Percentiles rank a stretch among this genome's conserved stretches.
These are phyloP conservation scores for Carex littledalei DNA, from an alignment of 176 grass and related monocot species.

Conservation along the genomic window DNA sequence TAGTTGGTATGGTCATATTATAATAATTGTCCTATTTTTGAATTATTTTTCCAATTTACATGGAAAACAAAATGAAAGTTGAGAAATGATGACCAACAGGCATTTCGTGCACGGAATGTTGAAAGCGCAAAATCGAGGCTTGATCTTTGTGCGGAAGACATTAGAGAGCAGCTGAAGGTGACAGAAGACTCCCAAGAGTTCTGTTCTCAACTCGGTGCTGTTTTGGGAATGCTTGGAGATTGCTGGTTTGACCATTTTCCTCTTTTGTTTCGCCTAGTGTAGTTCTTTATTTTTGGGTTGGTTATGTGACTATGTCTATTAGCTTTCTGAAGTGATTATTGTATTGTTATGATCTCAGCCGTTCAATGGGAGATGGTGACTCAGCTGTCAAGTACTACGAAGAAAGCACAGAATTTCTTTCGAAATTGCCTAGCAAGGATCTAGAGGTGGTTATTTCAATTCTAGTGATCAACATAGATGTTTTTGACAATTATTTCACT, in stretches of 20 bases:
- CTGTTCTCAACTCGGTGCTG: slow-evolving; percentile 84
- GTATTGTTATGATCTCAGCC: slow-evolving; percentile 40
- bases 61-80: neutral
- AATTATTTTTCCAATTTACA: neutral
- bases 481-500: slow-evolving; percentile 12
- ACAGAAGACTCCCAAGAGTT: slow-evolving; percentile 53
- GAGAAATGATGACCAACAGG: slow-evolving; percentile 34
- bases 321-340: no score
- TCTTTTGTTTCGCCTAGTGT: neutral
- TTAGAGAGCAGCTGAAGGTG: slow-evolving; percentile 71
- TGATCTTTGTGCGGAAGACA: slow-evolving; percentile 76
- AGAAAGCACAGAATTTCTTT: slow-evolving; percentile 87
- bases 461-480: neutral
- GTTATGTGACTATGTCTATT: no score
- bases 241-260: slow-evolving; percentile 56
- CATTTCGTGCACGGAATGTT: slow-evolving; percentile 71
- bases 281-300: neutral
- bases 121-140: slow-evolving; percentile 88
- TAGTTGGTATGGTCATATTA: neutral
- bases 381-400: slow-evolving; percentile 76
- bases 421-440: slow-evolving; percentile 58
- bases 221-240: slow-evolving; percentile 92
- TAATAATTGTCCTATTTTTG: neutral
- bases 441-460: slow-evolving; percentile 49
- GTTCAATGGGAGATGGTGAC: slow-evolving; percentile 66